phyloP scores from a whole-genome alignment of 768 basidiomycete genomes.

The Coprinopsis sp. region DNA sequence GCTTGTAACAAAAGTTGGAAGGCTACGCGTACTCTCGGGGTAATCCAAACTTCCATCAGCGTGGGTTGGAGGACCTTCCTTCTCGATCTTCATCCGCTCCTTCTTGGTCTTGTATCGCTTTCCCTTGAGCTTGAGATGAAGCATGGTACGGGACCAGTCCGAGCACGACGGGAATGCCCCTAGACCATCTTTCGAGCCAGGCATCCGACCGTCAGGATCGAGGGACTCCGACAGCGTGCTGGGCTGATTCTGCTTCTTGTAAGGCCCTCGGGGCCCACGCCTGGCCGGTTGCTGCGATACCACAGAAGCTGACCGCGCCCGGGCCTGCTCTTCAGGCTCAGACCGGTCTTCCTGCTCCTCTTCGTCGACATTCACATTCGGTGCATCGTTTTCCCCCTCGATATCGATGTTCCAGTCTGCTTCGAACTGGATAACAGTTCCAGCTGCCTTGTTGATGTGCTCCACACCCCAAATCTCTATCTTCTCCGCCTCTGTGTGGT shows the following conservation, averaged over 20 bases:
- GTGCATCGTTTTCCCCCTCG: conserved; percentile 57
- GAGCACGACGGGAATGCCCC: conserved; percentile 68
- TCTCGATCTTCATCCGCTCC: conserved; percentile 72
- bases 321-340: conserved; percentile 40
- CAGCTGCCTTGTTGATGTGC: conserved; percentile 64
- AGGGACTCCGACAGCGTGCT: conserved; percentile 40
- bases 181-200: conserved; percentile 73
- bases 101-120: conserved; percentile 80
- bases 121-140: conserved; percentile 72
- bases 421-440: conserved; percentile 77
- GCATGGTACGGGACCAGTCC: conserved; percentile 68
- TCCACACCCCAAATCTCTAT: conserved; percentile 70
- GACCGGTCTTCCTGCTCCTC: conserved; percentile 38
- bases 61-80: conserved; percentile 63
- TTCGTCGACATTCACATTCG: conserved; percentile 34
- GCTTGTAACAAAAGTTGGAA: conserved; percentile 1
- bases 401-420: conserved; percentile 82
- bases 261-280: conserved; percentile 48
- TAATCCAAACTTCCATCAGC: conserved; percentile 82
- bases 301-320: conserved; percentile 44
- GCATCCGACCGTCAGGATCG: conserved; percentile 67
- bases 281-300: conserved; percentile 38
- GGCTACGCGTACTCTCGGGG: conserved; percentile 48
- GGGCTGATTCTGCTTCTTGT: conserved; percentile 39
- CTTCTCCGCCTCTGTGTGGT: conserved; percentile 67